phyloP scores from a whole-genome alignment of 2,329 filamentous ascomycete species.

The Aspergillus sp. region DNA sequence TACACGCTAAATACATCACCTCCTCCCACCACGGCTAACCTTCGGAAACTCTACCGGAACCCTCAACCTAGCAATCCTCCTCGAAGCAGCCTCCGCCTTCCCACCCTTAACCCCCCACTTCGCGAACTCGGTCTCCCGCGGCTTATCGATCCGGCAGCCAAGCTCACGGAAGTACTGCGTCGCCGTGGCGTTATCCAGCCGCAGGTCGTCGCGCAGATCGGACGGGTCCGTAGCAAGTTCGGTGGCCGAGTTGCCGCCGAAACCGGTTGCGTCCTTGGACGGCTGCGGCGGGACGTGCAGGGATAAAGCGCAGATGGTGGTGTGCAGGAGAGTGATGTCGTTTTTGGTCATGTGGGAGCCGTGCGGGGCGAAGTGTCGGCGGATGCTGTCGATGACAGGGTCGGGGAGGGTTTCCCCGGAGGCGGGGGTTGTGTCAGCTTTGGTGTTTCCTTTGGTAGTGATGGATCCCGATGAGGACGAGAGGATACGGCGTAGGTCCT shows the following conservation, averaged over 20 bases:
- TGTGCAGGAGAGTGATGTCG: slow-evolving; percentile 37
- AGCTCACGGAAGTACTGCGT: slow-evolving; percentile 39
- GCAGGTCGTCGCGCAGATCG: slow-evolving; percentile 39
- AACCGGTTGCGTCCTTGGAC: slow-evolving; percentile 27
- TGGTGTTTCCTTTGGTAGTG: neutral
- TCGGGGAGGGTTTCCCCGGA: slow-evolving; percentile 24
- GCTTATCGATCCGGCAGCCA: slow-evolving; percentile 38
- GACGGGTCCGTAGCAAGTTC: slow-evolving; percentile 37
- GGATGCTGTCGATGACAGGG: slow-evolving; percentile 32
- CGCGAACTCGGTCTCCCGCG: slow-evolving; percentile 33
- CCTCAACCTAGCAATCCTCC: slow-evolving; percentile 59
- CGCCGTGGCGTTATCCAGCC: slow-evolving; percentile 27
- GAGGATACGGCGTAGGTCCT: slow-evolving; percentile 32
- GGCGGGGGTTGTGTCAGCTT: slow-evolving; percentile 5
- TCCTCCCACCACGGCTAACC: slow-evolving; percentile 34
- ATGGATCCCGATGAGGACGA: slow-evolving; percentile 18
- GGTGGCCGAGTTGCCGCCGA: slow-evolving; percentile 28
- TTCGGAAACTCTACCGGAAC: slow-evolving; percentile 80
- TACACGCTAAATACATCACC: slow-evolving; percentile 7
- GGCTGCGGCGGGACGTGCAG: slow-evolving; percentile 39
- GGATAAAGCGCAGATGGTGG: slow-evolving; percentile 39
- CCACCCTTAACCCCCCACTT: slow-evolving; percentile 47
- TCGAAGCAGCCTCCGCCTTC: slow-evolving; percentile 48
- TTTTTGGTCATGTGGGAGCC: slow-evolving; percentile 28
- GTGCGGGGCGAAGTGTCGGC: slow-evolving; percentile 35